A percentile compares a stretch with the other conserved stretches of the same genome.
These are phyloP conservation scores for Colletotrichum horii DNA, from an alignment of 2,329 filamentous ascomycete species.

Conservation along the genomic window DNA sequence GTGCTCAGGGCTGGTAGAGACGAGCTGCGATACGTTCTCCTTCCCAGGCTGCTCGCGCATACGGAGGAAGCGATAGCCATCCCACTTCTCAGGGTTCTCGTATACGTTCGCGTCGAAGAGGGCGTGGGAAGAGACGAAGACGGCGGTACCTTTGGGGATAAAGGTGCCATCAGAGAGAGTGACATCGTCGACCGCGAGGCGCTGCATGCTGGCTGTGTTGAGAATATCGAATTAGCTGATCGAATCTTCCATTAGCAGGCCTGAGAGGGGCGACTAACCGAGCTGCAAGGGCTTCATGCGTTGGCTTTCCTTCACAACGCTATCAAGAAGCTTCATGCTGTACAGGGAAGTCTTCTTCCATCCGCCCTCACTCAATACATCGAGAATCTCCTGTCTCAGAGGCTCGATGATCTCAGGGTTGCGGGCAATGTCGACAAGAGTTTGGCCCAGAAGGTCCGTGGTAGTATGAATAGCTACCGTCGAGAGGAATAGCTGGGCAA, in stretches of 20 bases:
- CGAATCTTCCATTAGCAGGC: too few species aligned
- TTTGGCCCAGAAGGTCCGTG: constrained; percentile 36
- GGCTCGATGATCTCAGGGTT: constrained; percentile 43
- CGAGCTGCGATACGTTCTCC: constrained; percentile 40
- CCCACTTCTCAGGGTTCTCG: not conserved
- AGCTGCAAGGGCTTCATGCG: constrained; percentile 24
- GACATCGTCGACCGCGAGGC: not conserved
- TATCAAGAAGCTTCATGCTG: constrained; percentile 45
- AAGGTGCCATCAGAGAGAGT: constrained; percentile 12
- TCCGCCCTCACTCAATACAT: constrained; percentile 36
- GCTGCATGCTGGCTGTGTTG: constrained; percentile 9
- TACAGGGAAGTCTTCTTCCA: constrained; percentile 41
- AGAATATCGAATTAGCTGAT: not conserved
- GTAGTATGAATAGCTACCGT: constrained; percentile 58
- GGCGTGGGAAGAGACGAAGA: not conserved
- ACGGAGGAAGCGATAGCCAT: not conserved
- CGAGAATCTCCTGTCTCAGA: constrained; percentile 45
- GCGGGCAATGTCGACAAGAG: constrained; percentile 42
- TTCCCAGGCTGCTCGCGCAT: constrained; percentile 5
- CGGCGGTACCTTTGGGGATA: constrained; percentile 5
- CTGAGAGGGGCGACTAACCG: too few species aligned
- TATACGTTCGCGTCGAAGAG: not conserved
- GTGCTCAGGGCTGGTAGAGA: constrained; percentile 38
- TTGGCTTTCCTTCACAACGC: constrained; percentile 44
- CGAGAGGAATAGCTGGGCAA: constrained; percentile 79